Conservation (phyloP, 1,284 basidiomycete species). For the Paramarasmius palmivorus region DNA sequence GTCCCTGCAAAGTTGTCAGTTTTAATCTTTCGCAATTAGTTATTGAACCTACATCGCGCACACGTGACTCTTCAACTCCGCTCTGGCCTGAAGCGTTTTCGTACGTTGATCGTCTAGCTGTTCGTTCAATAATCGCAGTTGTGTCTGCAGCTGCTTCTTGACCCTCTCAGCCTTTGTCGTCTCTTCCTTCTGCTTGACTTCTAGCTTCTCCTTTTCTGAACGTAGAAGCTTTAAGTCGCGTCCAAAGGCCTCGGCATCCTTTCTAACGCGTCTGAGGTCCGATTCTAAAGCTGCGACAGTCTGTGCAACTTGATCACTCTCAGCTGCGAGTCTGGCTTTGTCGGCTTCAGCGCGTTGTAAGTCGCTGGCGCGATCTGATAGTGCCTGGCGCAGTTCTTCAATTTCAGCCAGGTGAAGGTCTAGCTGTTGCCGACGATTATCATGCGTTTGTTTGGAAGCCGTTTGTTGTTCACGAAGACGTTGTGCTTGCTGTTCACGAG, state of each 20-base stretch:
- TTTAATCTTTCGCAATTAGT: not conserved
- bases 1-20: conserved; percentile 39
- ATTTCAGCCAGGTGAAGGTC: conserved; percentile 72
- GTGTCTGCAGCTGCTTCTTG: conserved; percentile 64
- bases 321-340: conserved; percentile 56
- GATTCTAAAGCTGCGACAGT: conserved; percentile 65
- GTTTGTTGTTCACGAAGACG: conserved; percentile 61
- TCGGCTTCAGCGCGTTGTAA: conserved; percentile 62
- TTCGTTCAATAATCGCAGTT: conserved; percentile 66
- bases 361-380: conserved; percentile 63
- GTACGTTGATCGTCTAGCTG: conserved; percentile 63
- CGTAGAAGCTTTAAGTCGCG: conserved; percentile 70
- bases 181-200: conserved; percentile 54
- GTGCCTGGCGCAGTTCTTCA: conserved; percentile 64
- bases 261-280: conserved; percentile 68
- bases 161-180: conserved; percentile 51
- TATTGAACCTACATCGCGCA: conserved; percentile 50
- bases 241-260: conserved; percentile 74
- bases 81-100: conserved; percentile 42
- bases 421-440: conserved; percentile 69
- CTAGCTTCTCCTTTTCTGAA: conserved; percentile 64
- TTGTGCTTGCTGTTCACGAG: conserved; percentile 48
- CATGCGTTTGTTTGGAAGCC: conserved; percentile 65
- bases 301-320: conserved; percentile 62
- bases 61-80: conserved; percentile 52